Conservation (phyloP, 768 basidiomycete genomes). For the Cystofilobasidium bisporidii region DNA sequence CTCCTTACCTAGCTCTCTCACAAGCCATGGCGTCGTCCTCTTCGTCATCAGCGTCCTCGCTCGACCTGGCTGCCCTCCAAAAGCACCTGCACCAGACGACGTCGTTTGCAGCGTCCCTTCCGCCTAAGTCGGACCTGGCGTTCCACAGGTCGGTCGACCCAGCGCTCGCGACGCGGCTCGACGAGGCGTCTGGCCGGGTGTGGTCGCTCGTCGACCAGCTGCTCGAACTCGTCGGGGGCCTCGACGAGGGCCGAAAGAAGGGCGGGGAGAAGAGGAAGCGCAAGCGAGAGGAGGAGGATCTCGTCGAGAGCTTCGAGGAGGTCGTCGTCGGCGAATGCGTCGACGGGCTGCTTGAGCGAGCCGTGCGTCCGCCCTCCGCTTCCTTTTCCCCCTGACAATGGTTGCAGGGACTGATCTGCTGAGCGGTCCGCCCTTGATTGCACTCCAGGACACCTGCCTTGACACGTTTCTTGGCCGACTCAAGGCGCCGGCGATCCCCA, state of each 20-base stretch:
- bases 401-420: not conserved
- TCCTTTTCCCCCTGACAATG: too few relatives aligned
- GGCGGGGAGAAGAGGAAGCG: constrained; percentile 36
- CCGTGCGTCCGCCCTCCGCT: constrained; percentile 51
- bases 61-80: constrained; percentile 35
- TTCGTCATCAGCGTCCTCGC: not conserved
- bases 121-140: constrained; percentile 58
- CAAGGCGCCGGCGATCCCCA: constrained; percentile 24
- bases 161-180: constrained; percentile 58
- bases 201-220: constrained; percentile 59
- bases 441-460: constrained; percentile 62
- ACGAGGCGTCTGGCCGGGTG: constrained; percentile 57
- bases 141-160: constrained; percentile 83
- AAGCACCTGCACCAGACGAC: constrained; percentile 37
- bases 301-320: constrained; percentile 70
- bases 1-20: too few relatives aligned
- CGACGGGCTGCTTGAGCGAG: constrained; percentile 74
- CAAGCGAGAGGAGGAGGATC: constrained; percentile 59
- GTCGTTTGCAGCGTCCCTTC: constrained; percentile 36
- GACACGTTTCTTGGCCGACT: constrained; percentile 62
- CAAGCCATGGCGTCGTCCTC: not conserved
- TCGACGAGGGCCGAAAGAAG: constrained; percentile 15
- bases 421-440: too few relatives aligned
- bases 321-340: constrained; percentile 63
- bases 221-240: constrained; percentile 46